Percentiles rank a stretch among this genome's conserved stretches.
phyloP scores from a whole-genome alignment of 805 yeast species.

The Kodamaea laetipori region DNA sequence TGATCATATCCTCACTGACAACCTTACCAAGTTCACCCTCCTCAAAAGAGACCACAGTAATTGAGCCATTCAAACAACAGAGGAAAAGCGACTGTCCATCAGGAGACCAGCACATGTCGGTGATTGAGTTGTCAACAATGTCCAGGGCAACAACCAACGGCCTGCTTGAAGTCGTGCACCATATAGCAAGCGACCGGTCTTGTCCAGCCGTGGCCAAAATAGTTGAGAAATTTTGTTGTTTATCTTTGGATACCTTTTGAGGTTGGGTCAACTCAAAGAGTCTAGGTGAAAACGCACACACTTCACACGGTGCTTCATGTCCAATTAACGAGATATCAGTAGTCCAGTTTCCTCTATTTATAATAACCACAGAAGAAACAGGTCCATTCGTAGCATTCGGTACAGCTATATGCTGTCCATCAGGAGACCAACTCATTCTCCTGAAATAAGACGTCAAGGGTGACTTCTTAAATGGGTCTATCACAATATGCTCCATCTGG shows the following conservation, averaged over 20 bases:
- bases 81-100: constrained; percentile 73
- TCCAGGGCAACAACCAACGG: constrained; percentile 83
- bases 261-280: constrained; percentile 45
- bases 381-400: constrained; percentile 88
- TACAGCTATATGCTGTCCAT: constrained; percentile 82
- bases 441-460: constrained; percentile 92
- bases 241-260: constrained; percentile 14
- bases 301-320: constrained; percentile 85
- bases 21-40: constrained; percentile 62
- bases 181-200: constrained; percentile 81
- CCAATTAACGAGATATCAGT: constrained; percentile 72
- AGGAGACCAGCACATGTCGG: constrained; percentile 89
- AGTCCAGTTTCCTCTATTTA: constrained; percentile 80
- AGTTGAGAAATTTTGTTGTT: constrained; percentile 48
- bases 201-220: constrained; percentile 96
- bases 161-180: constrained; percentile 77
- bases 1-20: constrained; percentile 64
- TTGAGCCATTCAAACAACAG: constrained; percentile 83
- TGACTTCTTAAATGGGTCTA: constrained; percentile 83
- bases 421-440: constrained; percentile 87
- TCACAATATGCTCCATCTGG: constrained; percentile 78
- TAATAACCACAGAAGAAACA: constrained; percentile 69
- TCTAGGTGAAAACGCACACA: constrained; percentile 72
- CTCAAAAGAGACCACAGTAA: constrained; percentile 67
- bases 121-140: constrained; percentile 72